Evolutionary conservation across 768 basidiomycete species (phyloP).

Genomic region (Auricularia sp.): DNA sequence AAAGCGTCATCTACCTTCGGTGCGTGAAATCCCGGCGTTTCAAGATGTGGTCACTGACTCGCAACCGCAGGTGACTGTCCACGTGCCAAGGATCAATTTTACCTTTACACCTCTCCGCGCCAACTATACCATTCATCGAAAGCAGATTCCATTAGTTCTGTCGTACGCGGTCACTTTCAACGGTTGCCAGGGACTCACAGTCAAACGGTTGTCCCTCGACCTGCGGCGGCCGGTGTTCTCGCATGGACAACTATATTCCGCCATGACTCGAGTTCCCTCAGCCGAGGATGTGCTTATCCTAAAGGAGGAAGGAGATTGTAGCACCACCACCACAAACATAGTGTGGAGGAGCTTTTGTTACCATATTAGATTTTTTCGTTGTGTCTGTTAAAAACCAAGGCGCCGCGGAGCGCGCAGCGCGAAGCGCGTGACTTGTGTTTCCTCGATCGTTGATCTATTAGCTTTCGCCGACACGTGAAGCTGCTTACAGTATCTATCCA

Average conservation of each 20-base stretch:
- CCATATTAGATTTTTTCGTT: background rate
- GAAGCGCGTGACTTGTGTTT: no score
- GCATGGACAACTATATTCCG: constrained; percentile 20
- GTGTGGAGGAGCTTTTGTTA: background rate
- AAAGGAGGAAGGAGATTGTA: background rate
- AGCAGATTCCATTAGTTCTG: constrained; percentile 5
- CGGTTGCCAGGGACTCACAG: constrained; percentile 9
- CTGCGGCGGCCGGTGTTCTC: constrained; percentile 28
- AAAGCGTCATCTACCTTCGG: background rate
- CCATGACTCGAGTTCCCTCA: constrained; percentile 1
- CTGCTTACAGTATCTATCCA: no score
- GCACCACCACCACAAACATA: background rate
- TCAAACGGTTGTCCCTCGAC: constrained; percentile 27
- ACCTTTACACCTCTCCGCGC: background rate
- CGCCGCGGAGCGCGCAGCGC: no score
- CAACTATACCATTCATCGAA: constrained; percentile 3
- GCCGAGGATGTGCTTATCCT: background rate
- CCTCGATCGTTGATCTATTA: no score
- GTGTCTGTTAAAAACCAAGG: no score
- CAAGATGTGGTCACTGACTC: background rate
- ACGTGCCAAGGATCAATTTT: constrained; percentile 2
- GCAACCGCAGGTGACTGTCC: background rate
- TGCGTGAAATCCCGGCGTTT: background rate
- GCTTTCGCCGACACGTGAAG: no score
- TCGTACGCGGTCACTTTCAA: constrained; percentile 9